These are phyloP conservation scores for Mucor plumbeus DNA, from an alignment of 371 early-diverging fungal species.

Conservation along the genomic window DNA sequence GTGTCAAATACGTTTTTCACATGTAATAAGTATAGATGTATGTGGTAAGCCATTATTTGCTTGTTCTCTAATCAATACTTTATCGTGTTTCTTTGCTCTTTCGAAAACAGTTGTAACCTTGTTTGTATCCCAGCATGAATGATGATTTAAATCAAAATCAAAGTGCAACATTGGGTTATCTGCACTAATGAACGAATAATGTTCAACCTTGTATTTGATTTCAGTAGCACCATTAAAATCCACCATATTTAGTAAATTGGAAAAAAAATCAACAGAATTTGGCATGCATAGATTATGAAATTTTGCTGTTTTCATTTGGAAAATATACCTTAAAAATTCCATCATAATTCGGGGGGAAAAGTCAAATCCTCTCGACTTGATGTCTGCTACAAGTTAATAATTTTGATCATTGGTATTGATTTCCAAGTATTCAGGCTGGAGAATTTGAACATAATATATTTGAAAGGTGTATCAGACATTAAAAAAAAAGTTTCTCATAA, in stretches of 20 bases:
- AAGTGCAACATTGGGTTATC: background rate
- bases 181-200: background rate
- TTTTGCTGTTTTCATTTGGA: background rate
- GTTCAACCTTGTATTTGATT: background rate
- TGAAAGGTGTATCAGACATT: background rate
- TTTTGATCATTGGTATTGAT: background rate
- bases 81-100: background rate
- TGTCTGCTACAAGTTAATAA: background rate
- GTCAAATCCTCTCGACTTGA: background rate
- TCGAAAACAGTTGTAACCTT: background rate
- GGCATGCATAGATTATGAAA: background rate
- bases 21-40: background rate
- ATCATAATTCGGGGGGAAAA: background rate
- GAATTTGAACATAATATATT: background rate
- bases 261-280: background rate
- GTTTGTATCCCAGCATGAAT: background rate
- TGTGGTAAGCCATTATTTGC: background rate
- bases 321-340: background rate
- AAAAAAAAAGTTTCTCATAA: background rate
- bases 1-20: background rate
- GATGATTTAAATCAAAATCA: background rate
- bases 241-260: background rate
- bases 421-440: background rate
- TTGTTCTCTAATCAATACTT: background rate
- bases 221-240: background rate